Conservation (phyloP, 1,284 basidiomycete genomes). For the Apiotrichum veenhuisii region DNA sequence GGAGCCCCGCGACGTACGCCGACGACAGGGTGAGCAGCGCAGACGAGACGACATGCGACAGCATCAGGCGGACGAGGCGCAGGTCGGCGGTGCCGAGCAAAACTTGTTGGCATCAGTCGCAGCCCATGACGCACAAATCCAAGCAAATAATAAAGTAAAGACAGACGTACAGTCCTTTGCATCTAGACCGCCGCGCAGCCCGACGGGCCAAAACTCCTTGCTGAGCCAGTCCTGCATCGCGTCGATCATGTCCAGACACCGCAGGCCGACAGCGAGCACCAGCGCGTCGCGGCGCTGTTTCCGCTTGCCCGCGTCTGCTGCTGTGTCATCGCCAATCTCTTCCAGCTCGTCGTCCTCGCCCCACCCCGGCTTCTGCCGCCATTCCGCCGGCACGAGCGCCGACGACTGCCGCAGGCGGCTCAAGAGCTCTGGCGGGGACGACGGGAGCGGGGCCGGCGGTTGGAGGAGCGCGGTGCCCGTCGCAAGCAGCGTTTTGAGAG, state of each 20-base stretch:
- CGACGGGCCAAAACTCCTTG: slow-evolving; percentile 37
- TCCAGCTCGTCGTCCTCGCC: slow-evolving; percentile 18
- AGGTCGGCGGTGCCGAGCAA: slow-evolving; percentile 38
- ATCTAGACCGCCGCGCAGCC: slow-evolving; percentile 18
- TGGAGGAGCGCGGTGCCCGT: slow-evolving; percentile 27
- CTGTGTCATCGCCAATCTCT: slow-evolving; percentile 8
- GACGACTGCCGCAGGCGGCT: slow-evolving; percentile 23
- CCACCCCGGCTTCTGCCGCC: slow-evolving; percentile 21
- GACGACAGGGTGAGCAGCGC: slow-evolving; percentile 25
- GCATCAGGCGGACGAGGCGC: slow-evolving; percentile 28
- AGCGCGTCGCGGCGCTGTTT: slow-evolving; percentile 18
- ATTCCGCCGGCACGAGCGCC: slow-evolving; percentile 12
- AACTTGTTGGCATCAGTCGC: slow-evolving; percentile 18
- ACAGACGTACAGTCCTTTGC: slow-evolving; percentile 27
- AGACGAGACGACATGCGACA: slow-evolving; percentile 25
- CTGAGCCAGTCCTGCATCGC: slow-evolving; percentile 28
- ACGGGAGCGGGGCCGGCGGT: slow-evolving; percentile 34
- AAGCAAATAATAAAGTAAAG: no score
- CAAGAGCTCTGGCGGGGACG: slow-evolving; percentile 22
- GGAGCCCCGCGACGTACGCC: slow-evolving; percentile 23
- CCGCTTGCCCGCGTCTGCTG: slow-evolving; percentile 3
- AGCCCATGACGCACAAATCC: background rate
- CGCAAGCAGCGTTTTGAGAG: background rate
- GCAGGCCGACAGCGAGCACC: slow-evolving; percentile 22
- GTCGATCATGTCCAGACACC: slow-evolving; percentile 28